Conservation (phyloP, 2,329 filamentous ascomycete genomes). For the Lachnellula suecica region DNA sequence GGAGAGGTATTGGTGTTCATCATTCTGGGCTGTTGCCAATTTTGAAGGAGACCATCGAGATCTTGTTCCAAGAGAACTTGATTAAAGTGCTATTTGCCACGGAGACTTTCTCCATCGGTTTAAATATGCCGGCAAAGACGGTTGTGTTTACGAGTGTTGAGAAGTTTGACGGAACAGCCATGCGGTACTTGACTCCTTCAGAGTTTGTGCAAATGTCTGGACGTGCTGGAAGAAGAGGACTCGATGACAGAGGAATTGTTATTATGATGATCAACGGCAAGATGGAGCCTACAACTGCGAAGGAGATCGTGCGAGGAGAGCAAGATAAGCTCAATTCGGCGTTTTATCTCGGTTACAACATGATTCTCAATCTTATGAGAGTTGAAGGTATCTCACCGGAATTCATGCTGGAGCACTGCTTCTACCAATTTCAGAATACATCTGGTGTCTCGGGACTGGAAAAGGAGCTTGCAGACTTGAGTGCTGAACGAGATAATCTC, state of each 20-base stretch:
- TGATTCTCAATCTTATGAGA: slow-evolving; percentile 93
- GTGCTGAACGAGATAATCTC: slow-evolving; percentile 71
- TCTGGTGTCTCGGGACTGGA: slow-evolving; percentile 83
- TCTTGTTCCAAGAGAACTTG: slow-evolving; percentile 94
- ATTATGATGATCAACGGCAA: slow-evolving; percentile 99
- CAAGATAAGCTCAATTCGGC: slow-evolving; percentile 97
- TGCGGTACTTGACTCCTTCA: slow-evolving; percentile 84
- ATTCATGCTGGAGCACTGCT: slow-evolving; percentile 97
- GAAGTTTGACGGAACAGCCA: slow-evolving; percentile 84
- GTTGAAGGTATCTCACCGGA: slow-evolving; percentile 99
- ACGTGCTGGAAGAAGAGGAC: slow-evolving; percentile 91
- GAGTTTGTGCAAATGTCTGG: slow-evolving; percentile 99
- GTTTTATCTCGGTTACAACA: slow-evolving; percentile 98
- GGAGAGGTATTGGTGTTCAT: slow-evolving; percentile 93
- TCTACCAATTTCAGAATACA: slow-evolving; percentile 97
- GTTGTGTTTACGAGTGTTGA: slow-evolving; percentile 97
- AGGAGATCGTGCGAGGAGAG: slow-evolving; percentile 92
- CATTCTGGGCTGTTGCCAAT: slow-evolving; percentile 95
- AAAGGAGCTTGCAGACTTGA: slow-evolving; percentile 76
- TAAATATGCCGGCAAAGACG: slow-evolving; percentile 99
- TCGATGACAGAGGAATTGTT: slow-evolving; percentile 96
- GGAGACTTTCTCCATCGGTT: slow-evolving; percentile 96
- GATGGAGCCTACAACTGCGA: slow-evolving; percentile 91
- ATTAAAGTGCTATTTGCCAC: slow-evolving; percentile 98
- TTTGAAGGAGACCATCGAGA: slow-evolving; percentile 97